Base-by-base conservation (phyloP, 2,329 filamentous ascomycete species). In the Xylaria sp. region DNA sequence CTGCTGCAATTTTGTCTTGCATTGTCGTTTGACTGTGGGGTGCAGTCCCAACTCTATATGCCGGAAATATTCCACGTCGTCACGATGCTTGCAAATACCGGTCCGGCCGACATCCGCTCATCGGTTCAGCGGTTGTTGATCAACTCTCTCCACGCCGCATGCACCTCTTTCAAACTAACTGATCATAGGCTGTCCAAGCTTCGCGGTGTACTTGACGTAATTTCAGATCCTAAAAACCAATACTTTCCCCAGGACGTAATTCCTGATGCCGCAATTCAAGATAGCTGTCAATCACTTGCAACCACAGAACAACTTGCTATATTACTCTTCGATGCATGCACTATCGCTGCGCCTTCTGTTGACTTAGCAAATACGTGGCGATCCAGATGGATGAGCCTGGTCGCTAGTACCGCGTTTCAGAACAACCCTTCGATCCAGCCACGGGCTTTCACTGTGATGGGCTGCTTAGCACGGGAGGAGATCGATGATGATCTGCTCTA, bases 351-450 rank as follows among this genome's bases (percentile, higher is more conserved):
- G 13, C 87, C 89, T 11, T 89, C 89, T 0, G 80, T 88, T 9
- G 89, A 92, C 72, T 82, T 90, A 74, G 86, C 89, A 26, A 92
- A 92, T 74, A 85, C 87, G 17, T 92, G 90, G 90, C 86, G 90
- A 31, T 89, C 90, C 23, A 85, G 90, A 23, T 92, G 90, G 90
- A 92, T 92, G 90, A 91, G 89, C 73, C 81, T 92, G 26, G 89
- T 92, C 46, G 89, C 90, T 17, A 92, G 90, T 75, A 92, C 89
- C 10, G 90, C 90, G 0, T 92, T 92, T 76, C 90, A 92, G 75
- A 91, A 89, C 75, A 92, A 92, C 74, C 90, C 89, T 9, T 89
- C 90, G 2, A 90, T 92, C 65, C 90, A 92, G 71, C 89, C 90
- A 6, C 83, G 88, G 23, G 90, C 90, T 1, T 92, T 92, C 73